Evolutionary conservation across 106 monocot species (phyloP), one percentile per base, ranked within the genome.

Genomic region (Dioscorea zingiberensis): DNA sequence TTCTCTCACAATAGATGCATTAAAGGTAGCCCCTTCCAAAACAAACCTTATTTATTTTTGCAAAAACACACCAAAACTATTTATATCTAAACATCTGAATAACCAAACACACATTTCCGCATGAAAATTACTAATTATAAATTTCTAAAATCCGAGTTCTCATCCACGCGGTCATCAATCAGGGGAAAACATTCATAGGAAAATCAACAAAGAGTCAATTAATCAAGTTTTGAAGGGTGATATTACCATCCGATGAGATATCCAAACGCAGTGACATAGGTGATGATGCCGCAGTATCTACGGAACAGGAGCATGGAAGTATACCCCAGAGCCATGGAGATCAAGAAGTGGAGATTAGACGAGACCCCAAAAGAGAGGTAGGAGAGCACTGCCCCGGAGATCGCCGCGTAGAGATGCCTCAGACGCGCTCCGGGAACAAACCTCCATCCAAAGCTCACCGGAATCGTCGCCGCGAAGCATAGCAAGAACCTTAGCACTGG

Each of bases 221-320:
- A n/a, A 38, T 38, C 38, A 38, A 38, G 38, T 6, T 38, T 10
- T 8, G 38, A 6, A 47, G 28, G 61, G 38, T 12, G 18, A 68
- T n/a, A 46, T 80, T 80, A 93, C 98, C 98, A 99, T 65, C 87
- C 86, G 47, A 99, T 83, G 69, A 99, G 89, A 69, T 93, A 99
- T 3, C 78, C 93, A 62, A 99, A 93, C 3, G 80, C 93, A 27
- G 74, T 47, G 69, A 87, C 71, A 84, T 89, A 99, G 47, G 98
- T 99, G 60, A 99, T 1, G 63, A 89, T 60, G 58, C 93, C 93
- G 55, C 69, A 66, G 80, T 73, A 68, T 27, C 80, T 70, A 15
- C 93, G 76, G 76, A 55, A 63, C 17, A 89, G 63, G 38, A 80
- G 65, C 98, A 99, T 99, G 60, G 80, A 84, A 51, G 59, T 54